phyloP scores from a whole-genome alignment of 371 early-diverging fungal genomes.

The Mortierella sp. region DNA sequence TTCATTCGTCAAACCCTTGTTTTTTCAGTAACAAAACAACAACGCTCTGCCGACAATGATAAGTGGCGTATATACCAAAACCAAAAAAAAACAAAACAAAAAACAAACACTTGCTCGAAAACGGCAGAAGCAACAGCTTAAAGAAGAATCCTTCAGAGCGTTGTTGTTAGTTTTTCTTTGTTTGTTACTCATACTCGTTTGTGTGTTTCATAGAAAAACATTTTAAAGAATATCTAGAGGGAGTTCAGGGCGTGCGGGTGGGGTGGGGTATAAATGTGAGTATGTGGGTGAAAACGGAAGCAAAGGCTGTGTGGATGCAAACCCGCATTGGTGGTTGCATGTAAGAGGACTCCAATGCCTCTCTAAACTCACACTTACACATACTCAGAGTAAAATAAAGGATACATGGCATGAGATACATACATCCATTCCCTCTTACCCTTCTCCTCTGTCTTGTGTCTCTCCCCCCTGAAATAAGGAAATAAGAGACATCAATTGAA shows the following conservation, averaged over 20 bases:
- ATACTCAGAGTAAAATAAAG: not conserved
- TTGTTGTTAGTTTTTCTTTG: too few relatives aligned
- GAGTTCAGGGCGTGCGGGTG: not conserved
- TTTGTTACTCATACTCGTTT: too few relatives aligned
- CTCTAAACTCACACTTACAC: too few relatives aligned
- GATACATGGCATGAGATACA: not conserved
- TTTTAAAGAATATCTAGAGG: not conserved
- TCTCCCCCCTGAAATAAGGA: not conserved
- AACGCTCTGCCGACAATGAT: not conserved
- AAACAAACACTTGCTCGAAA: not conserved
- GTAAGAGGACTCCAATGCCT: not conserved
- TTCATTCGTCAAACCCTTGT: not conserved
- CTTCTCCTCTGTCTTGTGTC: not conserved
- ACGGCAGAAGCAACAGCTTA: conserved; percentile 1
- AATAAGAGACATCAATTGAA: not conserved
- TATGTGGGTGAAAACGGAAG: not conserved
- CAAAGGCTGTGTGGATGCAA: conserved; percentile 5
- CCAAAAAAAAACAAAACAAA: not conserved
- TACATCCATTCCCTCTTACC: not conserved
- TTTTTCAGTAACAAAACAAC: not conserved
- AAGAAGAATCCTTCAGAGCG: not conserved
- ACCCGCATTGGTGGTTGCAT: not conserved
- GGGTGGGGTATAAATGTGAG: not conserved
- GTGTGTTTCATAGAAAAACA: not conserved
- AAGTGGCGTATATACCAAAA: not conserved